Conservation (phyloP, 2,329 filamentous ascomycete species). For the Aspergillus aculeatinus region DNA sequence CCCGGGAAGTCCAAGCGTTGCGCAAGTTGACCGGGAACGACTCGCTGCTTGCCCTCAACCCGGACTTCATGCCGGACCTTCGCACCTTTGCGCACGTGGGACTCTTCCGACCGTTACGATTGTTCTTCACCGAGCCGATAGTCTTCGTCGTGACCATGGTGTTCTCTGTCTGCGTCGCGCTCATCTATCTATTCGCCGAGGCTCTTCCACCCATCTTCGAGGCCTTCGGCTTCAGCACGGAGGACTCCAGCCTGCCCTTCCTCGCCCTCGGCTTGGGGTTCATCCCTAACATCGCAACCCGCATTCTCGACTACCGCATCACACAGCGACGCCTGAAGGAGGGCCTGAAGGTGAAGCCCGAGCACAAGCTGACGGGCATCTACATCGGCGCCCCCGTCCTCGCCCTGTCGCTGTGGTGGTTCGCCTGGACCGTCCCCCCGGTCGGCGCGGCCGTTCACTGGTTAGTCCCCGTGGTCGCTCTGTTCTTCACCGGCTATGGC, state of each 20-base stretch:
- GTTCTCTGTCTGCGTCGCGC: slow-evolving; percentile 41
- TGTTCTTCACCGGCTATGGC: slow-evolving; percentile 49
- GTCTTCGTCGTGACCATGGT: slow-evolving; percentile 45
- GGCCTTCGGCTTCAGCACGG: slow-evolving; percentile 33
- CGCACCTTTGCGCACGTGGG: slow-evolving; percentile 36
- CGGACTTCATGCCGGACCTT: slow-evolving; percentile 39
- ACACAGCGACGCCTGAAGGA: slow-evolving; percentile 17
- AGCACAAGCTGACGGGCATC: slow-evolving; percentile 51
- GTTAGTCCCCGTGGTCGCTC: slow-evolving; percentile 42
- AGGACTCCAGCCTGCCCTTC: slow-evolving; percentile 42
- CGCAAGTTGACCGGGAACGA: slow-evolving; percentile 25
- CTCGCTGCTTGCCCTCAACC: slow-evolving; percentile 33
- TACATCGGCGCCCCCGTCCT: slow-evolving; percentile 47
- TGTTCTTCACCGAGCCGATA: slow-evolving; percentile 50
- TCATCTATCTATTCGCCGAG: slow-evolving; percentile 53
- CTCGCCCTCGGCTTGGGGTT: slow-evolving; percentile 44
- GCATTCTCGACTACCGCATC: slow-evolving; percentile 44
- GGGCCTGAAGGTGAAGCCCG: slow-evolving; percentile 34
- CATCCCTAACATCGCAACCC: slow-evolving; percentile 43
- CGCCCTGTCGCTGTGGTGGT: slow-evolving; percentile 49
- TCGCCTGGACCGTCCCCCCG: slow-evolving; percentile 51
- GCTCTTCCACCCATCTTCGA: slow-evolving; percentile 43
- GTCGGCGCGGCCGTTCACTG: slow-evolving; percentile 33
- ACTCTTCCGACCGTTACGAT: slow-evolving; percentile 40
- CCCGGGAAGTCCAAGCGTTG: slow-evolving; percentile 28